Evolutionary conservation across 495 filamentous ascomycete species (phyloP).

Genomic region (Podospora anserina): DNA sequence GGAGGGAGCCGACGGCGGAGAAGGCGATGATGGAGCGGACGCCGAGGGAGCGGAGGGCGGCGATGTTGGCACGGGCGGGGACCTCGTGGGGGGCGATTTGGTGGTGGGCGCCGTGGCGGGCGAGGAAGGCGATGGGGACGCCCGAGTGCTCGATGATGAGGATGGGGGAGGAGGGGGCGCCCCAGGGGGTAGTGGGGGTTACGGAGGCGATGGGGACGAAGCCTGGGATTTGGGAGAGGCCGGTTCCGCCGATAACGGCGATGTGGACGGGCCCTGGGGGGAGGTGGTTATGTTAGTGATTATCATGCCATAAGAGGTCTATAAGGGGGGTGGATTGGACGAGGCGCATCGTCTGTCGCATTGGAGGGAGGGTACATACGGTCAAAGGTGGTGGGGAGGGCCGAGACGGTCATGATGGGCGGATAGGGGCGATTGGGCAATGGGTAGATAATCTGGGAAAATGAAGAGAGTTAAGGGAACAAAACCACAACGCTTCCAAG

Average conservation of each 20-base stretch:
- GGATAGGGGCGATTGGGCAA: not conserved
- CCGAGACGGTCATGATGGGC: conserved; percentile 15
- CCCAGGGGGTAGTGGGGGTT: conserved; percentile 81
- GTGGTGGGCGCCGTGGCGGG: conserved; percentile 86
- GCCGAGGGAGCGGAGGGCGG: conserved; percentile 82
- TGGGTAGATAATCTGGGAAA: not conserved
- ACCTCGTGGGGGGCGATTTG: conserved; percentile 90
- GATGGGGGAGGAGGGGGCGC: conserved; percentile 84
- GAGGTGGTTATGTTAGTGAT: not conserved
- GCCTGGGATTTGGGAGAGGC: conserved; percentile 65
- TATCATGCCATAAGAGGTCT: not conserved
- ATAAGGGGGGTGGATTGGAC: not conserved
- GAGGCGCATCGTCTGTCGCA: not conserved
- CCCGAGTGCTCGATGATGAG: conserved; percentile 78
- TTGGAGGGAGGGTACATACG: conserved; percentile 11
- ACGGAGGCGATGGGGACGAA: conserved; percentile 80
- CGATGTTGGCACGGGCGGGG: conserved; percentile 88
- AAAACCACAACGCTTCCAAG: not conserved
- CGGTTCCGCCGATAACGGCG: conserved; percentile 95
- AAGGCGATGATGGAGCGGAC: conserved; percentile 90
- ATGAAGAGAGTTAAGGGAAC: not conserved
- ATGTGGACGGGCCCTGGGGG: conserved; percentile 72
- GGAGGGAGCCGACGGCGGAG: conserved; percentile 89
- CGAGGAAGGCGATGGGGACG: conserved; percentile 86
- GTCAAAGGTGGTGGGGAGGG: conserved; percentile 22